Evolutionary conservation across 352 stramenopile species (phyloP).

Genomic region (Globisporangium acanthophoron): DNA sequence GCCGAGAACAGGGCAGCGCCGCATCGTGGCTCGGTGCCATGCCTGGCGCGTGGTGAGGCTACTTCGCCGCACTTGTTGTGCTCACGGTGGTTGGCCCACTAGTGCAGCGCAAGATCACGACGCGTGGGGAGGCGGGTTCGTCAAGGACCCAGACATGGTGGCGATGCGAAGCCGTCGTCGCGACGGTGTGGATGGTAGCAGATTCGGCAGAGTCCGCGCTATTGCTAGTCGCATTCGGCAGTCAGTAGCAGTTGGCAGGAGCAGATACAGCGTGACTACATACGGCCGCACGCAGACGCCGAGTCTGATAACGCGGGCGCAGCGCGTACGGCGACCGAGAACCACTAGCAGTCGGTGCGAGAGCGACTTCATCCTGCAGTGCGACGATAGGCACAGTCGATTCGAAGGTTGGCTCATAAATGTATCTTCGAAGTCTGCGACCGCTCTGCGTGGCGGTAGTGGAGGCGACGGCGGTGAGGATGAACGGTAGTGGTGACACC

Average conservation of each 20-base stretch:
- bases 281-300: conserved; percentile 10
- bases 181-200: too few relatives aligned
- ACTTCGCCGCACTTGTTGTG: conserved; percentile 46
- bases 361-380: conserved; percentile 38
- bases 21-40: conserved; percentile 26
- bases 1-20: conserved; percentile 19
- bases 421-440: too few relatives aligned
- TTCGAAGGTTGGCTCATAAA: too few relatives aligned
- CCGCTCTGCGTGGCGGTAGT: too few relatives aligned
- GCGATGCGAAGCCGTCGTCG: not conserved
- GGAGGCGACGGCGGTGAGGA: too few relatives aligned
- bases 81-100: conserved; percentile 37
- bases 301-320: not conserved
- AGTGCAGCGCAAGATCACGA: conserved; percentile 36
- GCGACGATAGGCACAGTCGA: too few relatives aligned
- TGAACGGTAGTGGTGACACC: too few relatives aligned
- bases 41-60: conserved; percentile 53
- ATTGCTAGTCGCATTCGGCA: too few relatives aligned
- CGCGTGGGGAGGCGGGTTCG: conserved; percentile 1
- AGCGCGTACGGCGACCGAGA: not conserved
- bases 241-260: not conserved
- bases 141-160: conserved; percentile 1
- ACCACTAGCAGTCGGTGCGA: conserved; percentile 1
- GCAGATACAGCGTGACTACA: not conserved
- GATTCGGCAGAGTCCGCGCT: too few relatives aligned